Conservation (phyloP, 371 early-diverging fungal genomes). For the Chytridiales sp. region DNA sequence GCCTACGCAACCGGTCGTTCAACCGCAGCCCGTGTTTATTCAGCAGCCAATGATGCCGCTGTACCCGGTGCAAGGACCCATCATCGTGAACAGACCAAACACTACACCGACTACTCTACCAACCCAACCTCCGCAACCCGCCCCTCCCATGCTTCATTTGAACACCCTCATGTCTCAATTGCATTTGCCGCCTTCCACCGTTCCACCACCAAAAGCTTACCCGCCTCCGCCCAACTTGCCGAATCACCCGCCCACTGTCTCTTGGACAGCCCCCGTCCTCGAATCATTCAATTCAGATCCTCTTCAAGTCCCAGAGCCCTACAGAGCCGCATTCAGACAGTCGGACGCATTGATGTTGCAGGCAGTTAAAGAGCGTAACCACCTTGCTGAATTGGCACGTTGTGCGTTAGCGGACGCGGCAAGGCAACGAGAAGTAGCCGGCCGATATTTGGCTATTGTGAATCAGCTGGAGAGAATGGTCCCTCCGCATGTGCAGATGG, state of each 20-base stretch:
- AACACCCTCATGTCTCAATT: slow-evolving; percentile 20
- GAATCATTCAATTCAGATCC: background rate
- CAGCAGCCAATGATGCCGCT: no score
- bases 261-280: slow-evolving; percentile 19
- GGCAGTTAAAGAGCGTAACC: slow-evolving; percentile 30
- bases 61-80: no score
- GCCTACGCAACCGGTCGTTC: background rate
- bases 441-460: slow-evolving; percentile 20
- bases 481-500: slow-evolving; percentile 19
- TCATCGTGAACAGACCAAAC: no score
- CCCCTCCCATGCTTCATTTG: slow-evolving; percentile 12
- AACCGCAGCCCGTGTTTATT: no score
- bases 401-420: slow-evolving; percentile 11
- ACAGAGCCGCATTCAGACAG: slow-evolving; percentile 12
- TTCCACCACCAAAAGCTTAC: slow-evolving; percentile 22
- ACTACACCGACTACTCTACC: no score
- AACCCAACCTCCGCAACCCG: background rate
- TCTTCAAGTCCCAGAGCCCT: slow-evolving; percentile 9
- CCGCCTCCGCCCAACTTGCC: background rate
- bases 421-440: slow-evolving; percentile 12
- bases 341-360: slow-evolving; percentile 16
- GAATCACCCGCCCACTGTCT: slow-evolving; percentile 14
- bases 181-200: slow-evolving; percentile 16
- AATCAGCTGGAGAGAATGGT: slow-evolving; percentile 22
- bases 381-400: slow-evolving; percentile 20